Conservation (phyloP, 2,329 filamentous ascomycete species). For the Ophiostoma sp. region DNA sequence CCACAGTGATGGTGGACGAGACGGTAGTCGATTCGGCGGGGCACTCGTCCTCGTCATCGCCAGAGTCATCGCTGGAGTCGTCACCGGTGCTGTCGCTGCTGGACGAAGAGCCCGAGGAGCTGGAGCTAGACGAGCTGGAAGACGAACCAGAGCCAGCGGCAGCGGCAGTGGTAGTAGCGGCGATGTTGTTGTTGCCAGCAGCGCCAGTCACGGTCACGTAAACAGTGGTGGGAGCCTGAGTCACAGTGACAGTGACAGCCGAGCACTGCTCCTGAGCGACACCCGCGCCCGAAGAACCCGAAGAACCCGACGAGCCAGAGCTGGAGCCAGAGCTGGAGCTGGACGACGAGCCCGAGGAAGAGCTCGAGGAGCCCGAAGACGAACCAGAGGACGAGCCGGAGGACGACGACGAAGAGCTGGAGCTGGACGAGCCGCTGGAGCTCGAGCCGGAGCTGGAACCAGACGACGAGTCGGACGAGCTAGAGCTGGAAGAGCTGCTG, state of each 20-base stretch:
- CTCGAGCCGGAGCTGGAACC: not conserved
- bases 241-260: constrained; percentile 23
- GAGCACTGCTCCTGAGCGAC: constrained; percentile 16
- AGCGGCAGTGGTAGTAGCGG: not conserved
- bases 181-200: constrained; percentile 3
- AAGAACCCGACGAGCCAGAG: not conserved
- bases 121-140: not conserved
- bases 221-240: constrained; percentile 25
- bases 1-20: constrained; percentile 1
- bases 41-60: constrained; percentile 1
- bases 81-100: not conserved
- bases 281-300: not conserved
- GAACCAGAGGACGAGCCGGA: not conserved
- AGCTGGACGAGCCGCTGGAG: not conserved
- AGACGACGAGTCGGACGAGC: constrained; percentile 9
- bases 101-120: not conserved
- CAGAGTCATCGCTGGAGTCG: not conserved
- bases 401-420: not conserved
- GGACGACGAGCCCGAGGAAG: constrained; percentile 16
- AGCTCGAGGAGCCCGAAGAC: not conserved
- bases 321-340: constrained; percentile 3
- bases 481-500: constrained; percentile 10
- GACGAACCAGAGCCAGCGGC: constrained; percentile 1
- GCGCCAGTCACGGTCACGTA: constrained; percentile 20
- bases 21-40: not conserved